Base-by-base conservation (phyloP, 2,329 filamentous ascomycete genomes). In the Penicillium thymicola region DNA sequence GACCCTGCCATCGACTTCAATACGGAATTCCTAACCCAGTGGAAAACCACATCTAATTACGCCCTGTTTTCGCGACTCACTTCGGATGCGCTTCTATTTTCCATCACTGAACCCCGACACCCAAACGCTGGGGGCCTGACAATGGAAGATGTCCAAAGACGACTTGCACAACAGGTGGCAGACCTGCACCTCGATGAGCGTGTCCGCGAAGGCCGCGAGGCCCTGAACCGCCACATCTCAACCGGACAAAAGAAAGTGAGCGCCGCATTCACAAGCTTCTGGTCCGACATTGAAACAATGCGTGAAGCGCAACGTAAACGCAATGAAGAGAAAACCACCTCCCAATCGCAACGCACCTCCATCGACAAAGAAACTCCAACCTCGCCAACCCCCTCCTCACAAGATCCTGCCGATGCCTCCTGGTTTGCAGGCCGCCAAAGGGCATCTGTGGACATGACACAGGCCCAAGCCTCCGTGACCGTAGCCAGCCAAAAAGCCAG, bases 121-220 rank as follows among this genome's bases (percentile, higher is more conserved):
- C 94, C 94, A 4, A 97, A 90, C 72, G 92, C 92, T 1, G 94
- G 94, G 27, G 93, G 92, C 0, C 81, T 99, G 21, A 92, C 89
- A 1, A 92, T 99, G 60, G 94, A 97, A 64, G 94, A 99, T 71
- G 88, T 99, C 13, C 93, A 97, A 71, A 85, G 94, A 49, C 84
- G 94, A 25, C 83, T 99, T 34, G 87, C 91, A 36, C 89, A 95
- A 72, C 94, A 97, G 75, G 90, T 99, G 48, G 89, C 93, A 63
- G 93, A 97, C 59, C 82, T 97, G 47, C 92, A 97, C 71, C 82
- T 97, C 2, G 94, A 99, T 71, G 94, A 97, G 71, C 85, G 90
- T 9, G 86, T 97, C 57, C 88, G 89, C 0, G 87, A 90, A 58
- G 89, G 92, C 9, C 85, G 87, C 53, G 94, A 97, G 72, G 89